phyloP scores from a whole-genome alignment of 2,329 filamentous ascomycete genomes.

The Cadophora sp. region DNA sequence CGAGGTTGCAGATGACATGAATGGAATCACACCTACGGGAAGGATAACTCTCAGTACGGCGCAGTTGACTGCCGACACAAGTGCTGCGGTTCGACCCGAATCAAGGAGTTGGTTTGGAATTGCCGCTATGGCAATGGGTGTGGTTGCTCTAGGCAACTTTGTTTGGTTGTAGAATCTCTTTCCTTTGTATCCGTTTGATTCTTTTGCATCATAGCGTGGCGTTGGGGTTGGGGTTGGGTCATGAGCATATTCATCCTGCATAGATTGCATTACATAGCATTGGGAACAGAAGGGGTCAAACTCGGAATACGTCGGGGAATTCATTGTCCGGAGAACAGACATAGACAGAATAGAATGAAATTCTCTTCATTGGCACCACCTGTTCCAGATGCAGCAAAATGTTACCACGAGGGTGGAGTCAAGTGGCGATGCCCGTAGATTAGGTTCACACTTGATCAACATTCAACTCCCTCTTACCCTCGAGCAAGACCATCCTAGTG shows the following conservation, averaged over 20 bases:
- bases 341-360: background rate
- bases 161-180: constrained; percentile 31
- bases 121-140: constrained; percentile 29
- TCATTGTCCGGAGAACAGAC: background rate
- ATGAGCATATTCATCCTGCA: background rate
- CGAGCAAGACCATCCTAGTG: too few species aligned
- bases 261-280: constrained; percentile 9
- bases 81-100: constrained; percentile 15
- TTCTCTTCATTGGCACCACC: too few species aligned
- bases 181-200: constrained; percentile 20
- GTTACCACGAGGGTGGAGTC: background rate
- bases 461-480: too few species aligned
- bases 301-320: too few species aligned
- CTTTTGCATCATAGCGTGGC: constrained; percentile 33
- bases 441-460: too few species aligned
- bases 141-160: constrained; percentile 36
- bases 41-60: constrained; percentile 37
- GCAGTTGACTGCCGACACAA: constrained; percentile 32
- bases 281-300: background rate
- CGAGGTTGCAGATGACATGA: constrained; percentile 71
- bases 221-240: constrained; percentile 32
- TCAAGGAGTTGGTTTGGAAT: constrained; percentile 18
- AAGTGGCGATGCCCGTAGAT: background rate
- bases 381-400: background rate
- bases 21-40: constrained; percentile 54